Percentiles rank a stretch among this genome's conserved stretches.
phyloP scores from a whole-genome alignment of 2,329 filamentous ascomycete genomes.

The Amesomyces nigricolor region DNA sequence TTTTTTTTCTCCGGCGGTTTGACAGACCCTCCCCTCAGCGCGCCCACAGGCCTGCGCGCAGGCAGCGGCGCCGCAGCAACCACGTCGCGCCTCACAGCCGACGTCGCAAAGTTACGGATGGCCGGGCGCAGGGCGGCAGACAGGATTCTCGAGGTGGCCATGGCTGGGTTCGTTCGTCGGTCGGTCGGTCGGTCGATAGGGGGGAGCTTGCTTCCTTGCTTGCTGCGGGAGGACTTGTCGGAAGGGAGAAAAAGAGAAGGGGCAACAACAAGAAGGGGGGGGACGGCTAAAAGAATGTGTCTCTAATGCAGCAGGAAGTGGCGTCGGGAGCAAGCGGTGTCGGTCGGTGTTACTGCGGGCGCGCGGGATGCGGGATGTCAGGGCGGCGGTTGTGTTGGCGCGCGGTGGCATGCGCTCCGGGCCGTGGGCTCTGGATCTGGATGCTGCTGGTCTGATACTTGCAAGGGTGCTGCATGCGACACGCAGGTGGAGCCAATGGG shows the following conservation, averaged over 20 bases:
- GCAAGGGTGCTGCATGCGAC: slow-evolving; percentile 11
- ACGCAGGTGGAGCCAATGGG: slow-evolving; percentile 15
- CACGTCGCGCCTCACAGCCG: slow-evolving; percentile 39
- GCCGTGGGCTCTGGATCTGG: not conserved
- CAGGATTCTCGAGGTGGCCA: slow-evolving; percentile 43
- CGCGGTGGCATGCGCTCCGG: slow-evolving; percentile 6
- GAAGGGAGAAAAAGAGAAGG: not conserved
- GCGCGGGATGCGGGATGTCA: not conserved
- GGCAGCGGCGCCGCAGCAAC: slow-evolving; percentile 41
- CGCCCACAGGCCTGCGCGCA: slow-evolving; percentile 54
- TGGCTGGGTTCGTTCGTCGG: slow-evolving; percentile 27
- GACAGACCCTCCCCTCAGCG: slow-evolving; percentile 56
- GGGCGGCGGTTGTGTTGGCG: not conserved
- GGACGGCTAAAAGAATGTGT: not conserved
- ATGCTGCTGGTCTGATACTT: not conserved
- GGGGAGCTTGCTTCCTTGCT: slow-evolving; percentile 6
- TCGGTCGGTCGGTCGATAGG: not conserved
- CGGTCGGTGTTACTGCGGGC: not conserved
- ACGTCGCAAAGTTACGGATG: slow-evolving; percentile 46
- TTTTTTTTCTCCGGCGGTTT: no score
- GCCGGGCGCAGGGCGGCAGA: slow-evolving; percentile 34
- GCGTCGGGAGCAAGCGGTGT: not conserved
- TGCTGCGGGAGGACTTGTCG: not conserved
- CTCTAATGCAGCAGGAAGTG: not conserved
- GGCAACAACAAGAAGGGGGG: not conserved